These are phyloP conservation scores for Penicillium bialowiezense DNA, from an alignment of 495 filamentous ascomycete species.

Conservation along the genomic window DNA sequence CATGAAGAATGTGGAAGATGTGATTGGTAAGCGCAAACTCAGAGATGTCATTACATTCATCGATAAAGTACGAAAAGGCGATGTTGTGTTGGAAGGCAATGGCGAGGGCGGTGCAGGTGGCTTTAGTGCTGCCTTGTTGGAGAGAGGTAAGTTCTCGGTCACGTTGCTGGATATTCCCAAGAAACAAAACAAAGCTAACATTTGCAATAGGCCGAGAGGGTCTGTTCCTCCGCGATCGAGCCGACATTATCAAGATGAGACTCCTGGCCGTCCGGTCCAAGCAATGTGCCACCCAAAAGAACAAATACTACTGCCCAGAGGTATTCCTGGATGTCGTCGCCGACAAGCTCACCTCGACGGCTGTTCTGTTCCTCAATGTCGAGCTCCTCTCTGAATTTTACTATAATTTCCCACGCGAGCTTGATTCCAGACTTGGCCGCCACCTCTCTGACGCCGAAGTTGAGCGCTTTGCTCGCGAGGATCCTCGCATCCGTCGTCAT, in stretches of 20 bases:
- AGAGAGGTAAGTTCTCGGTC: constrained; percentile 58
- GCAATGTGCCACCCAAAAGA: constrained; percentile 75
- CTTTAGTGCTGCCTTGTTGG: constrained; percentile 78
- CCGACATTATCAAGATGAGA: constrained; percentile 86
- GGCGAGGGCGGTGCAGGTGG: constrained; percentile 83
- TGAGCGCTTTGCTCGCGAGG: constrained; percentile 88
- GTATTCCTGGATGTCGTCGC: constrained; percentile 96
- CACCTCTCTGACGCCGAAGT: constrained; percentile 74
- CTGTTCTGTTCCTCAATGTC: constrained; percentile 96
- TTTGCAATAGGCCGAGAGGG: constrained; percentile 73
- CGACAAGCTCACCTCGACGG: constrained; percentile 89
- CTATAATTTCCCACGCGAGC: constrained; percentile 90
- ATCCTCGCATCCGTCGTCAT: constrained; percentile 82
- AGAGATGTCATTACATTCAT: constrained; percentile 90
- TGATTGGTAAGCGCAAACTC: constrained; percentile 74
- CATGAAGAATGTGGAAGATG: constrained; percentile 67
- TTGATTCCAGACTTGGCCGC: constrained; percentile 83
- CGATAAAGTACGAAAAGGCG: constrained; percentile 80
- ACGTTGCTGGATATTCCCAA: constrained; percentile 3
- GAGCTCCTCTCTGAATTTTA: constrained; percentile 97
- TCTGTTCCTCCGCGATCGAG: constrained; percentile 86
- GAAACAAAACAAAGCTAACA: constrained; percentile 13
- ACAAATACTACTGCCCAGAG: constrained; percentile 97
- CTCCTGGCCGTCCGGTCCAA: constrained; percentile 80
- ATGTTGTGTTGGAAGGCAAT: constrained; percentile 78